phyloP scores from a whole-genome alignment of 2,329 filamentous ascomycete genomes.

The Aquanectria penicillioides region DNA sequence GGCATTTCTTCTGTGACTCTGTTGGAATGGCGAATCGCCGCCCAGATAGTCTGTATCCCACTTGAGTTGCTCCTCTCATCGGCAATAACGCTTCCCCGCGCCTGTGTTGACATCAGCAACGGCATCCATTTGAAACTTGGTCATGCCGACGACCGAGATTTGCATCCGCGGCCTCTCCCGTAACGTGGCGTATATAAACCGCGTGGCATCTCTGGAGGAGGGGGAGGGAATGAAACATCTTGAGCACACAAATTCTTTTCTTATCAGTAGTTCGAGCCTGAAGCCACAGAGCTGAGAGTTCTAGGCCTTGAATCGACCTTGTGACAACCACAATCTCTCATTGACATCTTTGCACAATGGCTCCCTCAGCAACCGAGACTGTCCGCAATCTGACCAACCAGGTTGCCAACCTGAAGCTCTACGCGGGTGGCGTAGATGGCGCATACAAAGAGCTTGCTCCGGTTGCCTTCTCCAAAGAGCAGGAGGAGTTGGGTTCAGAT shows the following conservation, averaged over 20 bases:
- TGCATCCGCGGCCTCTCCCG: too few relatives aligned
- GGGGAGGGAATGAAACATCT: too few relatives aligned
- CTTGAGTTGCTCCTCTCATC: neutral
- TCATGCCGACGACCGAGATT: slow-evolving; percentile 24
- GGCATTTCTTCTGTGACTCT: neutral
- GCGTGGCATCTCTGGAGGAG: too few relatives aligned
- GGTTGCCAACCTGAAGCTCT: slow-evolving; percentile 39
- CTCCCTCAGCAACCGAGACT: slow-evolving; percentile 39
- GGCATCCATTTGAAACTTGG: slow-evolving; percentile 20
- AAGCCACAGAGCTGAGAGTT: neutral
- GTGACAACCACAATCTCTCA: neutral
- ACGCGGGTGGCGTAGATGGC: slow-evolving; percentile 38
- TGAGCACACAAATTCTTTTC: too few relatives aligned
- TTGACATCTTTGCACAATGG: slow-evolving; percentile 27
- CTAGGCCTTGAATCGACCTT: neutral
- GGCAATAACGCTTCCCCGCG: slow-evolving; percentile 27
- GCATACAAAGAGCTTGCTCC: slow-evolving; percentile 40
- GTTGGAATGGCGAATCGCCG: slow-evolving; percentile 20
- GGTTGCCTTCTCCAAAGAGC: slow-evolving; percentile 29
- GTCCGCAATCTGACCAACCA: slow-evolving; percentile 22
- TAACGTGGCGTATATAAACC: slow-evolving; percentile 35
- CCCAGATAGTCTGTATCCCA: neutral
- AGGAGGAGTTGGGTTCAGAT: slow-evolving; percentile 32
- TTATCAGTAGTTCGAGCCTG: too few relatives aligned
- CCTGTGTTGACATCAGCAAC: slow-evolving; percentile 3